Conservation (phyloP, 2,329 filamentous ascomycete genomes). For the Cadophora sp. region DNA sequence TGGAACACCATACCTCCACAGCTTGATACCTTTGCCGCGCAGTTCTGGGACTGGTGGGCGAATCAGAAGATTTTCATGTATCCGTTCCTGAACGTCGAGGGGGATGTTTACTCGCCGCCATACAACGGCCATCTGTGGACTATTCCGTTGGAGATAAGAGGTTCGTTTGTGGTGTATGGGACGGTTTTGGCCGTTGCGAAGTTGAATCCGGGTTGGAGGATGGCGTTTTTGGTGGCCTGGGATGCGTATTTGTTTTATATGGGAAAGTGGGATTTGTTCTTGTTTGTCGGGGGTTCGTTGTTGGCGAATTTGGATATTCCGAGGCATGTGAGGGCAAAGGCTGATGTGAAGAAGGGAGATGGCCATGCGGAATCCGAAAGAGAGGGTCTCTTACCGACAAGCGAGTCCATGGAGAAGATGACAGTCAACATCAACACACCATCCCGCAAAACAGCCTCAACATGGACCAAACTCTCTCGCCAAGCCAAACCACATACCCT, state of each 20-base stretch:
- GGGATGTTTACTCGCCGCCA: conserved; percentile 27
- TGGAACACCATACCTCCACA: conserved; percentile 19
- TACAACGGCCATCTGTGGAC: conserved; percentile 34
- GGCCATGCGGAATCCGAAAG: not conserved
- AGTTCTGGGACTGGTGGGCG: conserved; percentile 41
- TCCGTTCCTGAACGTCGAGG: conserved; percentile 10
- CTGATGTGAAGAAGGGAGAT: not conserved
- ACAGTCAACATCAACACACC: not conserved
- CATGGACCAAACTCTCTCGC: not conserved
- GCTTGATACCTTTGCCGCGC: conserved; percentile 37
- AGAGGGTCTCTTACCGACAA: conserved; percentile 4
- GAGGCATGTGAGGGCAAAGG: conserved; percentile 5
- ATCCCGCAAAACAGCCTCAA: not conserved
- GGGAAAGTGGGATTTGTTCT: conserved; percentile 24
- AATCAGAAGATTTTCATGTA: conserved; percentile 14
- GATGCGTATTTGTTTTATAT: conserved; percentile 13
- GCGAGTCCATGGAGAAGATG: conserved; percentile 10
- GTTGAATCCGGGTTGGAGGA: not conserved
- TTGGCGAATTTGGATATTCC: conserved; percentile 16
- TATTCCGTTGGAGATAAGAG: conserved; percentile 25
- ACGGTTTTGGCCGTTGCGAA: conserved; percentile 20
- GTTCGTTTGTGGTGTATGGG: conserved; percentile 18
- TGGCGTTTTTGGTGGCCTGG: conserved; percentile 5
- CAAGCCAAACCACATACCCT: not conserved
- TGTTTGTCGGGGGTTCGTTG: conserved; percentile 19